These are phyloP conservation scores for Pontederia paniculata DNA, from an alignment of 176 grass and related monocot genomes.

Conservation along the genomic window DNA sequence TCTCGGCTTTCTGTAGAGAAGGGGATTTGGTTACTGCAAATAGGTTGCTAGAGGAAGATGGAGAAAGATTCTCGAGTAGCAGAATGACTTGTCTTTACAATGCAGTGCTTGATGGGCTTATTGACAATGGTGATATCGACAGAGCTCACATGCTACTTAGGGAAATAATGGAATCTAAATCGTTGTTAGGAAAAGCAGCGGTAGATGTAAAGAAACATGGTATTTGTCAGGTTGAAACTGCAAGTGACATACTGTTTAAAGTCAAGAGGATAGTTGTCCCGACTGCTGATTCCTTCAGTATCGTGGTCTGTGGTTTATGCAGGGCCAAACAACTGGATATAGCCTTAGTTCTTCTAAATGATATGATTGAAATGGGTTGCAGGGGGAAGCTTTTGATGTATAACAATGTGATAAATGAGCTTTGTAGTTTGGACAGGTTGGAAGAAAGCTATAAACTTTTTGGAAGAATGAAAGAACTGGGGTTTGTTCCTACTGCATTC, in stretches of 20 bases:
- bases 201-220: conserved; percentile 2
- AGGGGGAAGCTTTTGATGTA: conserved; percentile 77
- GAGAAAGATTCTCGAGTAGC: conserved; percentile 14
- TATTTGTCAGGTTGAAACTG: conserved; percentile 12
- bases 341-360: conserved; percentile 56
- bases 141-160: conserved; percentile 41
- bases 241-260: conserved; percentile 20
- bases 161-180: conserved; percentile 20
- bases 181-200: background rate
- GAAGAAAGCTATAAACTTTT: conserved; percentile 62
- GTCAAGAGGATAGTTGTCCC: conserved; percentile 33
- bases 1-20: conserved; percentile 29
- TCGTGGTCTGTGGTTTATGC: conserved; percentile 68
- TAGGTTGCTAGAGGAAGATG: conserved; percentile 39
- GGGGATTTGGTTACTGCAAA: conserved; percentile 24
- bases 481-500: conserved; percentile 56
- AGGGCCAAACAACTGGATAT: conserved; percentile 50
- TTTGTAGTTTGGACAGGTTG: conserved; percentile 56
- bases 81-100: conserved; percentile 37
- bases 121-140: conserved; percentile 40
- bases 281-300: conserved; percentile 73
- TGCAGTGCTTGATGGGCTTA: conserved; percentile 51
- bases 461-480: conserved; percentile 44
- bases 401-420: conserved; percentile 72
- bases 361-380: conserved; percentile 46